Percentiles rank a stretch among this genome's conserved stretches.
phyloP scores from a whole-genome alignment of 2,329 filamentous ascomycete species.

The Cladosporium sp. region DNA sequence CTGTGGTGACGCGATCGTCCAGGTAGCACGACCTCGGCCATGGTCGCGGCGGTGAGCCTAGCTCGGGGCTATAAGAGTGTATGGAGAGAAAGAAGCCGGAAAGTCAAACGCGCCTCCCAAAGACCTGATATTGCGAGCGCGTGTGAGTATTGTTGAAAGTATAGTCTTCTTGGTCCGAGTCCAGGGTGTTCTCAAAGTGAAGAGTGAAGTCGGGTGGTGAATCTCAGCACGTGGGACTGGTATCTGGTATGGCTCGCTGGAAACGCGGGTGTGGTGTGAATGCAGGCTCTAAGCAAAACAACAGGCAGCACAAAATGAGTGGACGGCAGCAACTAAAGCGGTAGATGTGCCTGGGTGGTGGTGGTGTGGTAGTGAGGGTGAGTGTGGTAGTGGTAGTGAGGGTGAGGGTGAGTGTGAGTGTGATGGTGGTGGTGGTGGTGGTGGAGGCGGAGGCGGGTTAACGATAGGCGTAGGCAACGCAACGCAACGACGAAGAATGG shows the following conservation, averaged over 20 bases:
- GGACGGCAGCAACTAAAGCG: conserved; percentile 26
- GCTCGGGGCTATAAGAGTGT: background rate
- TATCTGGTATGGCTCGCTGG: background rate
- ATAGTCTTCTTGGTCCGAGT: background rate
- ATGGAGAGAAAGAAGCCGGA: conserved; percentile 10
- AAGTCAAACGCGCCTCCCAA: conserved; percentile 1
- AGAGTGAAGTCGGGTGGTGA: background rate
- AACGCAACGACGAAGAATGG: background rate
- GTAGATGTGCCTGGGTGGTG: conserved; percentile 15
- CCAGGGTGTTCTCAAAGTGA: background rate
- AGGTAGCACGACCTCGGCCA: conserved; percentile 31
- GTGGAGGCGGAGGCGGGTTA: conserved; percentile 9
- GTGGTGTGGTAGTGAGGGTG: conserved; percentile 18
- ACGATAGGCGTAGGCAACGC: conserved; percentile 7
- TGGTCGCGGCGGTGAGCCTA: conserved; percentile 20
- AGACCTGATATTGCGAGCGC: background rate
- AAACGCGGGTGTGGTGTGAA: conserved; percentile 19
- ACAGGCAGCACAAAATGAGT: conserved; percentile 20
- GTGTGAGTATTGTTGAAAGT: background rate
- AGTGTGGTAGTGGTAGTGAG: conserved; percentile 21
- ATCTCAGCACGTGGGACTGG: background rate
- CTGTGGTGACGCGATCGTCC: conserved; percentile 29
- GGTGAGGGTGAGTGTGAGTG: background rate
- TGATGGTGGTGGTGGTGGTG: conserved; percentile 20
- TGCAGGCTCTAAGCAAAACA: conserved; percentile 19